Percentiles rank a stretch among this genome's conserved stretches.
Conservation (phyloP, 2,329 filamentous ascomycete species). For the Colletotrichum siamense region DNA sequence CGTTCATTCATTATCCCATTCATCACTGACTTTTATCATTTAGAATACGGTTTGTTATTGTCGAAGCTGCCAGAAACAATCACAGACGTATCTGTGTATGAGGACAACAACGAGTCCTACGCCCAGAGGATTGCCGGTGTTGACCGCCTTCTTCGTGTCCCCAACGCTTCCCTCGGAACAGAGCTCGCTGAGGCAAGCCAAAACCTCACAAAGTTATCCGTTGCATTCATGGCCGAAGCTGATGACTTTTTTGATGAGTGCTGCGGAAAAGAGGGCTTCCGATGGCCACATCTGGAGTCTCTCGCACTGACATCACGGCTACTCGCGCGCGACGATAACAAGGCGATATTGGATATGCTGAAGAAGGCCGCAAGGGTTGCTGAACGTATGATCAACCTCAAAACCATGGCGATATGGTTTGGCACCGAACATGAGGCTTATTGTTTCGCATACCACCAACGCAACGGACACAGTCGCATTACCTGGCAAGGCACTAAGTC, state of each 20-base stretch:
- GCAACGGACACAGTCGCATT: neutral
- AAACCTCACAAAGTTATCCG: neutral
- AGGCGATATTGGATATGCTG: neutral
- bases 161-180: fast-evolving
- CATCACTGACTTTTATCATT: neutral
- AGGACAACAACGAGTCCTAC: neutral
- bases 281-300: neutral
- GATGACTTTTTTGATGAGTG: neutral
- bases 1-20: neutral
- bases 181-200: neutral
- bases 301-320: neutral
- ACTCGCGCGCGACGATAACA: fast-evolving
- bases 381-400: neutral
- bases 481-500: neutral
- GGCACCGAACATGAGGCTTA: neutral
- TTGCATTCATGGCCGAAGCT: neutral
- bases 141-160: neutral
- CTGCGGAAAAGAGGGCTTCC: neutral
- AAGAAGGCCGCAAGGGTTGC: neutral
- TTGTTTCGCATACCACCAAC: neutral
- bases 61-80: neutral
- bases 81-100: neutral
- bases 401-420: neutral
- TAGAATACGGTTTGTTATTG: neutral
- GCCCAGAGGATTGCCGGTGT: neutral